A percentile compares a stretch with the other conserved stretches of the same genome.
These are phyloP conservation scores for Penicillium brasilianum DNA, from an alignment of 2,329 filamentous ascomycete genomes.

Conservation along the genomic window DNA sequence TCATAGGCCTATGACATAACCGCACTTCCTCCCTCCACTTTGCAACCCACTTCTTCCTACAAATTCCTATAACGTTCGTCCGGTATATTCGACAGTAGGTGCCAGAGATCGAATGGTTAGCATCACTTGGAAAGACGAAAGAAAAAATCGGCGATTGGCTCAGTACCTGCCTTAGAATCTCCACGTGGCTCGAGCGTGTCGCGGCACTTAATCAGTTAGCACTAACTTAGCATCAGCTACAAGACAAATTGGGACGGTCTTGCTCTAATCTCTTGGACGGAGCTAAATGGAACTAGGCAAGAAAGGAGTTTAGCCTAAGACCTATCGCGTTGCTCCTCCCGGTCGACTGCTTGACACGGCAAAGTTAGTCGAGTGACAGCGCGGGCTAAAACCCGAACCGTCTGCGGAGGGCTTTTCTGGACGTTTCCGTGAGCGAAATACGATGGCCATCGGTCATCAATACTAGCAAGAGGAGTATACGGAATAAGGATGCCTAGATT, in stretches of 20 bases:
- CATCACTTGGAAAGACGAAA: not conserved
- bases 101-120: not conserved
- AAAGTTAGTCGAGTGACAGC: conserved; percentile 4
- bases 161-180: conserved; percentile 30
- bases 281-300: not conserved
- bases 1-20: conserved; percentile 3
- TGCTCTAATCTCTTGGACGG: not conserved
- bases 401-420: conserved; percentile 19
- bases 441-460: not conserved
- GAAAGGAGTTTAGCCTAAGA: conserved; percentile 1
- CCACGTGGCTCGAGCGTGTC: conserved; percentile 30
- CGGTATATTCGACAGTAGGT: not conserved
- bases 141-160: conserved; percentile 28
- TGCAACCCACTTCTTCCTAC: not conserved
- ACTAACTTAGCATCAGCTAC: not conserved
- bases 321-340: not conserved
- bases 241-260: not conserved
- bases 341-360: not conserved
- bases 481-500: not conserved
- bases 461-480: not conserved
- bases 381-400: not conserved
- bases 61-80: not conserved
- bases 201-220: conserved; percentile 4
- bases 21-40: not conserved
- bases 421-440: conserved; percentile 5